These are phyloP conservation scores for Chamaenerion angustifolium DNA, from an alignment of 345 rosid species.

Conservation along the genomic window DNA sequence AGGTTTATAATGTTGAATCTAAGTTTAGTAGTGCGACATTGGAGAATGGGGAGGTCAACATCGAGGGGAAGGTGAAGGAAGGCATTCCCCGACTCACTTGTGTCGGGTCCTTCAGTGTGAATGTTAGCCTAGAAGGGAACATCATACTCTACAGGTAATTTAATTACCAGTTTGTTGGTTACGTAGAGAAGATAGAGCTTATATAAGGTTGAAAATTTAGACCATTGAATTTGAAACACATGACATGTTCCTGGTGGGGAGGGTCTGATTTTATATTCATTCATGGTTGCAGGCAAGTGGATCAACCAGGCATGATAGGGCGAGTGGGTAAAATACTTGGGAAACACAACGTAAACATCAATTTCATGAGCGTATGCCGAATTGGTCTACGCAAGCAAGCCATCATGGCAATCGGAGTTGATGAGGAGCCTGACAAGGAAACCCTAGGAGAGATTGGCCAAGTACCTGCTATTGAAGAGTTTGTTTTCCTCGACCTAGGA, in stretches of 20 bases:
- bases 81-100: constrained; percentile 13
- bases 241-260: too few relatives aligned
- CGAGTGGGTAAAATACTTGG: too few relatives aligned
- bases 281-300: too few relatives aligned
- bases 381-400: constrained; percentile 47
- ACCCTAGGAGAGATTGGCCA: constrained; percentile 39
- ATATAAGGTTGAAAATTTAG: too few relatives aligned
- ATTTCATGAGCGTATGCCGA: constrained; percentile 44
- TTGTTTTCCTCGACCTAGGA: constrained; percentile 37
- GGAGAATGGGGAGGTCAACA: constrained; percentile 10
- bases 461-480: constrained; percentile 41
- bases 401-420: constrained; percentile 65
- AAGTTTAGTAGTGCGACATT: constrained; percentile 16
- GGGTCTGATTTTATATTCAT: too few relatives aligned
- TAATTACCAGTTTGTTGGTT: too few relatives aligned
- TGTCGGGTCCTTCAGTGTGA: constrained; percentile 13
- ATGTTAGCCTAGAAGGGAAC: constrained; percentile 13
- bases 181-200: too few relatives aligned
- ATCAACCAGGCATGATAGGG: too few relatives aligned
- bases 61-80: constrained; percentile 15
- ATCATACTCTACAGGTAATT: too few relatives aligned
- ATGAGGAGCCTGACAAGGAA: constrained; percentile 44
- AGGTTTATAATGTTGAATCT: constrained; percentile 12
- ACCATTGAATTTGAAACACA: too few relatives aligned
- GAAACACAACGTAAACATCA: neutral